These are phyloP conservation scores for Trichoderma semiorbis DNA, from an alignment of 2,329 filamentous ascomycete species.

Conservation along the genomic window DNA sequence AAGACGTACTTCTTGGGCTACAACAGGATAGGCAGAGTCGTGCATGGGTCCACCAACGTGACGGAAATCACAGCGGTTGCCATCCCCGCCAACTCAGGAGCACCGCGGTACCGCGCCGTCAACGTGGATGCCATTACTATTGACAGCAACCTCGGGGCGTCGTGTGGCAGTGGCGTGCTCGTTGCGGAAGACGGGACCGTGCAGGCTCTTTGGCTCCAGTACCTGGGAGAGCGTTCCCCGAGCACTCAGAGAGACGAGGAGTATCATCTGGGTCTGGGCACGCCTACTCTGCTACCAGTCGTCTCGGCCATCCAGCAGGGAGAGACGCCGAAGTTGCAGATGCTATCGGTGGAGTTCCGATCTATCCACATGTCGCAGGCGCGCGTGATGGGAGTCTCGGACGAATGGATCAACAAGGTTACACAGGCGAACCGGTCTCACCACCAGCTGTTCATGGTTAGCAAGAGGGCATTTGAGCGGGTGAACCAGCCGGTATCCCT, in stretches of 20 bases:
- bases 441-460: constrained; percentile 97
- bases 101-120: constrained; percentile 88
- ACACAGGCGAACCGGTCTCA: constrained; percentile 83
- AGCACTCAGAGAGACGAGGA: constrained; percentile 85
- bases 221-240: constrained; percentile 82
- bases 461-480: constrained; percentile 74
- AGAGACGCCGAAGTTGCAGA: constrained; percentile 74
- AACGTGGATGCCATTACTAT: constrained; percentile 97
- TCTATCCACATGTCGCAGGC: constrained; percentile 96
- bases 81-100: constrained; percentile 88
- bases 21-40: constrained; percentile 90
- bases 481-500: constrained; percentile 53
- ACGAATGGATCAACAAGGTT: constrained; percentile 92
- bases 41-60: constrained; percentile 89
- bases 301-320: constrained; percentile 80
- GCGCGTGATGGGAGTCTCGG: constrained; percentile 92
- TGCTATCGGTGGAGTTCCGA: constrained; percentile 90
- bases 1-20: constrained; percentile 98
- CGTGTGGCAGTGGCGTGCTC: constrained; percentile 92
- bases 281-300: constrained; percentile 85
- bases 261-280: constrained; percentile 90
- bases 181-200: constrained; percentile 87
- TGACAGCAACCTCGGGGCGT: constrained; percentile 84
- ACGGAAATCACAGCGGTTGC: constrained; percentile 97
- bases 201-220: constrained; percentile 94